phyloP scores from a whole-genome alignment of 495 filamentous ascomycete species.

The Hyaloscypha finlandica region DNA sequence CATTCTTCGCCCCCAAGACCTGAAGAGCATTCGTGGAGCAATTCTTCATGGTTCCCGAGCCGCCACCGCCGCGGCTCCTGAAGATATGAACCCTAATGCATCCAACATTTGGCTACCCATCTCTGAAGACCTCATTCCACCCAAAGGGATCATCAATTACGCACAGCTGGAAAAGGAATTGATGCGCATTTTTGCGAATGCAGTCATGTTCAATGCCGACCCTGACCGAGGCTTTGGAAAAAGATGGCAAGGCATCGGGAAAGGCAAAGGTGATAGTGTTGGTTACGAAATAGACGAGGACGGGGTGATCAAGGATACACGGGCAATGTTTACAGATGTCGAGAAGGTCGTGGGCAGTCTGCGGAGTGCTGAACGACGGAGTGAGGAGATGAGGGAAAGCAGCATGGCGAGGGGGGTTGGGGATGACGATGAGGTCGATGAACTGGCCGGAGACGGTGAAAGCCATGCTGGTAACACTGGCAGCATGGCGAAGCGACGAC shows the following conservation, averaged over 20 bases:
- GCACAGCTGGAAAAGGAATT: conserved; percentile 91
- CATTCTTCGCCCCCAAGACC: conserved; percentile 82
- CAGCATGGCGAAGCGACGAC: conserved; percentile 21
- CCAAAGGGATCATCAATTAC: conserved; percentile 91
- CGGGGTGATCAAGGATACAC: conserved; percentile 74
- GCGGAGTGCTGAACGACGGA: conserved; percentile 56
- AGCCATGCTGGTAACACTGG: conserved; percentile 6
- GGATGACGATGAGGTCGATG: conserved; percentile 26
- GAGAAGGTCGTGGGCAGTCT: conserved; percentile 60
- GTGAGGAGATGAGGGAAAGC: conserved; percentile 26
- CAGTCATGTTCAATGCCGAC: conserved; percentile 94
- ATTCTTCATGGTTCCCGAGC: conserved; percentile 77
- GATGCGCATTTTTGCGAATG: conserved; percentile 97
- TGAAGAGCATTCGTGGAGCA: conserved; percentile 81
- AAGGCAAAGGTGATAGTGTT: conserved; percentile 35
- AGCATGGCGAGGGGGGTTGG: conserved; percentile 18
- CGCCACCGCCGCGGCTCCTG: conserved; percentile 60
- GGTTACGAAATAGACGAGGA: conserved; percentile 42
- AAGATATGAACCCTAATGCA: conserved; percentile 45
- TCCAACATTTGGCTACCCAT: conserved; percentile 65
- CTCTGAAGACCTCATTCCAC: conserved; percentile 75
- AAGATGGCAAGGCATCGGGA: conserved; percentile 47
- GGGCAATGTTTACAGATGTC: conserved; percentile 81
- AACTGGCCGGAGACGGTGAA: conserved; percentile 24
- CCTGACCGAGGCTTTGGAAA: conserved; percentile 67